Base-by-base conservation (phyloP, 441 rosid species). In the Arabidopsis hybrid region DNA sequence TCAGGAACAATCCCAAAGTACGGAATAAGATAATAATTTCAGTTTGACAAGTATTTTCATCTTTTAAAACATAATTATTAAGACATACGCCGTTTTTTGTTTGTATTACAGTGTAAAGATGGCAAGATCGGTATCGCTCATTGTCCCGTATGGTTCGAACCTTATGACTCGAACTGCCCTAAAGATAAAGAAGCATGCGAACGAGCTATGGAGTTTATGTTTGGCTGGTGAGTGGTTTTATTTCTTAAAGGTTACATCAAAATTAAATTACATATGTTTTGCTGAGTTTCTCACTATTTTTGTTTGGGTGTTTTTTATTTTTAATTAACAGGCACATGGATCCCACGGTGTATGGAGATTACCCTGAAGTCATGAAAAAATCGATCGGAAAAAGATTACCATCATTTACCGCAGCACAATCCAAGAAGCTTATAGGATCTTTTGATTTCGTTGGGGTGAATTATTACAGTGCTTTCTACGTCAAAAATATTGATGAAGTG, bases 401-500 rank as follows among this genome's bases (percentile, higher is more conserved):
- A 0, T 49, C 69, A 10, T 84, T 86, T 61, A 81, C 86, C 0
- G 34, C 46, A 8, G 38, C 60, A 0, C 81, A 84, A 63, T 79
- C 85, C 0, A 16, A 65, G 18, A 71, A 77, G 63, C 40, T 86
- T 6, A 72, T 6, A 51, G 81, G 83, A 39, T 83, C 90, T 10
- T 72, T 50, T 31, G 90, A 86, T 65, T 86, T 81, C 35, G 61
- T 86, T 21, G 88, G 85, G 12, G 40, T 81, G n/a, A 86, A 86
- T 66, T 84, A 84, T 63, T 84, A 84, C 69, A 78, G 84, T 42
- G 73, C 82, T 13, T 21, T 51, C 29, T 86, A 83, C 36, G 84
- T 75, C 2, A 78, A 78, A 72, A 73, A 16, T 46, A 32, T 75
- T 6, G 57, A 70, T 52, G 47, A 67, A 26, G 45, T 53, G 3